Percentiles rank a stretch among this genome's conserved stretches.
Evolutionary conservation across 495 filamentous ascomycete genomes (phyloP).

Genomic region (Xylaria flabelliformis): DNA sequence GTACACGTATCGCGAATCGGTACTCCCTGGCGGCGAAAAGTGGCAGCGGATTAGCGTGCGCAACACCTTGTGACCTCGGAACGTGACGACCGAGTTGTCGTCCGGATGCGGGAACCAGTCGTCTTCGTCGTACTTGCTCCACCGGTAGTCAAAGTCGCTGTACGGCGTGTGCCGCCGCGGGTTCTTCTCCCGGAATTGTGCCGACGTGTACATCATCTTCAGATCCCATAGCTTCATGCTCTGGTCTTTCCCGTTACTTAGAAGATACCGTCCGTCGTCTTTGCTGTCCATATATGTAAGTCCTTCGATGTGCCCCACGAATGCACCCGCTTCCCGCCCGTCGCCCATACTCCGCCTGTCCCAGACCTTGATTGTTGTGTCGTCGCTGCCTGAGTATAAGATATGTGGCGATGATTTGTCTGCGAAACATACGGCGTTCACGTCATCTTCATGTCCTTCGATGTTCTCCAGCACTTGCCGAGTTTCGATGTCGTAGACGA

Average conservation of each 20-base stretch:
- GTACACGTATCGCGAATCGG: slow-evolving; percentile 92
- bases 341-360: slow-evolving; percentile 91
- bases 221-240: slow-evolving; percentile 98
- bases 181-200: slow-evolving; percentile 61
- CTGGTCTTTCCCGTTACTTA: slow-evolving; percentile 96
- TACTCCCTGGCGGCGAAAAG: slow-evolving; percentile 89
- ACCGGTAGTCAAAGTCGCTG: slow-evolving; percentile 87
- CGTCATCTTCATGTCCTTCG: slow-evolving; percentile 81
- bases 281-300: slow-evolving; percentile 96
- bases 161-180: slow-evolving; percentile 56
- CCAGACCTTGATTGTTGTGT: slow-evolving; percentile 95
- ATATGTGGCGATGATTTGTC: slow-evolving; percentile 91
- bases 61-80: slow-evolving; percentile 84
- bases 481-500: slow-evolving; percentile 93
- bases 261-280: slow-evolving; percentile 90
- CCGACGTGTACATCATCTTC: slow-evolving; percentile 76
- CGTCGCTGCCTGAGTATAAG: slow-evolving; percentile 94
- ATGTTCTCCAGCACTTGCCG: slow-evolving; percentile 75
- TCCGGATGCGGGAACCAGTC: slow-evolving; percentile 77
- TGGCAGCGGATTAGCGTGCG: slow-evolving; percentile 94
- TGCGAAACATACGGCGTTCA: slow-evolving; percentile 96
- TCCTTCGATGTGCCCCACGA: slow-evolving; percentile 93
- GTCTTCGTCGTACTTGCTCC: slow-evolving; percentile 69
- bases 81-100: slow-evolving; percentile 93
- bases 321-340: slow-evolving; percentile 85